A percentile compares a stretch with the other conserved stretches of the same genome.
Conservation (phyloP, 179 eudicot species). For the Spergularia azorica region DNA sequence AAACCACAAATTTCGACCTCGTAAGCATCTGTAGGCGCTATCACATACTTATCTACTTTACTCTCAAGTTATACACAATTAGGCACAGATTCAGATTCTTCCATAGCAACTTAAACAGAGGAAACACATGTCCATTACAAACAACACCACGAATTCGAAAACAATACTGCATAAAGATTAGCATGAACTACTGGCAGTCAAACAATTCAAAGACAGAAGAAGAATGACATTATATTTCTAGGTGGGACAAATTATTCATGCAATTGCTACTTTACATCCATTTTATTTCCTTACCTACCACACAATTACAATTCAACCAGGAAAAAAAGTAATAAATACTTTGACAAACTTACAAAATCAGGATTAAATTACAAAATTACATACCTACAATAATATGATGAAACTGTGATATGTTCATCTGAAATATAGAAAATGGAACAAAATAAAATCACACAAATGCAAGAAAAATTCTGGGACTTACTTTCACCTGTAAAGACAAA, state of each 20-base stretch:
- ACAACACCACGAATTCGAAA: background rate
- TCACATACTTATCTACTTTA: background rate
- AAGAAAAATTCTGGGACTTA: conserved; percentile 2
- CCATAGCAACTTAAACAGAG: background rate
- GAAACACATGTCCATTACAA: background rate
- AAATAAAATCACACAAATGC: background rate
- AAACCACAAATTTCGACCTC: background rate
- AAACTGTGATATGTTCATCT: conserved; percentile 27
- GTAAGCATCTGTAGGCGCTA: background rate
- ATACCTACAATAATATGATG: conserved; percentile 23
- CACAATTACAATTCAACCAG: background rate
- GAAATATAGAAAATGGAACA: conserved; percentile 10
- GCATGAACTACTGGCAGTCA: background rate
- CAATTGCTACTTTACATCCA: conserved; percentile 3
- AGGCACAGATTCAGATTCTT: background rate
- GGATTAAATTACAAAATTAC: conserved; percentile 13
- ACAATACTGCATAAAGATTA: background rate
- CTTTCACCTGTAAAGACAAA: conserved; percentile 19
- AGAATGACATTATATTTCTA: background rate
- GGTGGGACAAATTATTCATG: background rate
- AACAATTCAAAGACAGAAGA: background rate
- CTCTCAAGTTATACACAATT: background rate
- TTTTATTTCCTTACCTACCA: conserved; percentile 13
- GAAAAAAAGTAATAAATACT: background rate
- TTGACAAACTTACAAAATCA: background rate